phyloP scores from a whole-genome alignment of 2,329 filamentous ascomycete genomes.

The Aspergillus awamori region DNA sequence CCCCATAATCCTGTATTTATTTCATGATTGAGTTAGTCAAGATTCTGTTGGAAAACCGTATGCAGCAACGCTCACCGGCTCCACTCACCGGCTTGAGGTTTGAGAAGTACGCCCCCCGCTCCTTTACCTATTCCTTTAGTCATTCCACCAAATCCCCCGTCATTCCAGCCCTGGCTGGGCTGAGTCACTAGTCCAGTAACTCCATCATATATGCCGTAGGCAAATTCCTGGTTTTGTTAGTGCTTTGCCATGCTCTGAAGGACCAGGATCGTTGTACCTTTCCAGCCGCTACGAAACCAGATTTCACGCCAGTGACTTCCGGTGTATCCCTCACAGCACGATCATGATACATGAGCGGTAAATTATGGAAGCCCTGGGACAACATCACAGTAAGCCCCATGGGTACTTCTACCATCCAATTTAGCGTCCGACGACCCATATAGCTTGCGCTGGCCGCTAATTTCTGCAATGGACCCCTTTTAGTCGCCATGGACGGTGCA shows the following conservation, averaged over 20 bases:
- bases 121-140: slow-evolving; percentile 15
- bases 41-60: not conserved
- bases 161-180: slow-evolving; percentile 13
- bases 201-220: slow-evolving; percentile 14
- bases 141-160: slow-evolving; percentile 10
- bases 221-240: slow-evolving; percentile 12
- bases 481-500: not conserved
- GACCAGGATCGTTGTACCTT: slow-evolving; percentile 48
- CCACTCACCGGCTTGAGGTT: slow-evolving; percentile 17
- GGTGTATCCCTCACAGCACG: slow-evolving; percentile 74
- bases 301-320: slow-evolving; percentile 75
- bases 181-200: slow-evolving; percentile 16
- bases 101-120: slow-evolving; percentile 13
- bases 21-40: no score
- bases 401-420: slow-evolving; percentile 73
- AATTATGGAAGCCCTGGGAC: slow-evolving; percentile 83
- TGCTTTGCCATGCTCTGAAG: not conserved
- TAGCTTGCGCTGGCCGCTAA: slow-evolving; percentile 46
- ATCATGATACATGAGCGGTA: slow-evolving; percentile 80
- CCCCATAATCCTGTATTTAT: slow-evolving; percentile 17
- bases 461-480: not conserved
- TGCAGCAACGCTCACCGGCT: not conserved
- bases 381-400: slow-evolving; percentile 82
- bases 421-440: slow-evolving; percentile 69
- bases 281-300: slow-evolving; percentile 73